Base-by-base conservation (phyloP, 106 monocot genomes). In the Alisma plantagoaquatica region DNA sequence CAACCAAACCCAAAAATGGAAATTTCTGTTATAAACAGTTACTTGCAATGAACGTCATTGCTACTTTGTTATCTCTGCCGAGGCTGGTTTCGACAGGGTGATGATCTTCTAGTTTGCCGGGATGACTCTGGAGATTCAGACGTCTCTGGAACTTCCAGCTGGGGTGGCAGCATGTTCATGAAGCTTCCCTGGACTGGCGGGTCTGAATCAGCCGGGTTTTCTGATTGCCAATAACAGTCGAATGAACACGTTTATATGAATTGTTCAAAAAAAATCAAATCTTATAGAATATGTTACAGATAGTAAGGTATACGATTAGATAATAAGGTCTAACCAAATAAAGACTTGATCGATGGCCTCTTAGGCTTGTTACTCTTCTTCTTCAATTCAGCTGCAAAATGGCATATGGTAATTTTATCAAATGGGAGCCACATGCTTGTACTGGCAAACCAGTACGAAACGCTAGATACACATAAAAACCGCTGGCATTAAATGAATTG, bases 161-260 rank as follows among this genome's bases (percentile, higher is more conserved):
- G 92, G 33, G 79, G 65, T 0, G 87, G 86, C 64, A 92, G 77
- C 66, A 92, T 29, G 33, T 79, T 87, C 3, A 92, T 62, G 27
- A 87, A 92, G 65, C 86, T 92, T 44, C 92, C 87, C 42, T 83
- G 86, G 11, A 46, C 41, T 21, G 76, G 75, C 43, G 71, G 72
- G 43, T 91, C 79, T 33, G 67, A 45, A 56, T 53, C 11, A 29
- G 35, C 62, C 41, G 65, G 60, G 10, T 58, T 67, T 24, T 80
- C 80, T 82, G 73, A n/a, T n/a, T n/a, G n/a, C n/a, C n/a, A n/a
- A n/a, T n/a, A n/a, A n/a, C n/a, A n/a, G n/a, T n/a, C n/a, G n/a
- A n/a, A n/a, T n/a, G n/a, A n/a, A n/a, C n/a, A n/a, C n/a, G n/a
- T n/a, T n/a, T n/a, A n/a, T n/a, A n/a, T n/a, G n/a, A n/a, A n/a